Percentiles rank a stretch among this genome's conserved stretches.
Conservation (phyloP, 148 eudicot genomes). For the Polygonum aviculare region DNA sequence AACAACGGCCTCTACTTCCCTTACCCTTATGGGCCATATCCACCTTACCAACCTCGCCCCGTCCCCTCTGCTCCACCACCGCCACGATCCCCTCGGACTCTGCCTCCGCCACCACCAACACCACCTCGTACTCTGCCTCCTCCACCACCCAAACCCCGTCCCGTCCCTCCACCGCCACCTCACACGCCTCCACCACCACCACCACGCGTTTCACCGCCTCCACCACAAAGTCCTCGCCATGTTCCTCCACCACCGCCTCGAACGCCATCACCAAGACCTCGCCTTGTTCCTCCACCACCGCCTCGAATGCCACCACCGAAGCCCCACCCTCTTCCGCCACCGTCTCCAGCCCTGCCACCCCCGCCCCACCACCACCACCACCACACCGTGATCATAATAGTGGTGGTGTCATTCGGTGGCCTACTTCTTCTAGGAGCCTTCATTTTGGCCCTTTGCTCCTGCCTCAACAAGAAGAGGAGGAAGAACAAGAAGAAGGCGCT, state of each 20-base stretch:
- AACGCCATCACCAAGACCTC: neutral
- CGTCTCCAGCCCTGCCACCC: neutral
- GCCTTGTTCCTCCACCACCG: neutral
- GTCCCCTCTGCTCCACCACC: neutral
- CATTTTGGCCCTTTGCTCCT: slow-evolving; percentile 17
- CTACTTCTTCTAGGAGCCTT: slow-evolving; percentile 19
- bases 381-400: slow-evolving; percentile 17
- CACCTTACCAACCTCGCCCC: slow-evolving; percentile 3
- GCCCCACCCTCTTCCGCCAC: neutral
- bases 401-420: slow-evolving; percentile 24
- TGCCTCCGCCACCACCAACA: neutral
- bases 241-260: slow-evolving; percentile 4
- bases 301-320: slow-evolving; percentile 1
- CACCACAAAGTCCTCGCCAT: neutral
- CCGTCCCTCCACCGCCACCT: slow-evolving; percentile 6
- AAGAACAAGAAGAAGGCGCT: slow-evolving; percentile 15
- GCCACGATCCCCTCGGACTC: slow-evolving; percentile 3
- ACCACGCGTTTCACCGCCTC: neutral
- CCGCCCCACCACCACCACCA: slow-evolving; percentile 18
- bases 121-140: neutral
- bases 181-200: neutral
- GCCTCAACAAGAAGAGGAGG: slow-evolving; percentile 17
- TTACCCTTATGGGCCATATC: neutral
- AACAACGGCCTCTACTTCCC: slow-evolving; percentile 1
- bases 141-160: slow-evolving; percentile 6